Conservation (phyloP, 139 green algal species). For the Nannochloris sp. region DNA sequence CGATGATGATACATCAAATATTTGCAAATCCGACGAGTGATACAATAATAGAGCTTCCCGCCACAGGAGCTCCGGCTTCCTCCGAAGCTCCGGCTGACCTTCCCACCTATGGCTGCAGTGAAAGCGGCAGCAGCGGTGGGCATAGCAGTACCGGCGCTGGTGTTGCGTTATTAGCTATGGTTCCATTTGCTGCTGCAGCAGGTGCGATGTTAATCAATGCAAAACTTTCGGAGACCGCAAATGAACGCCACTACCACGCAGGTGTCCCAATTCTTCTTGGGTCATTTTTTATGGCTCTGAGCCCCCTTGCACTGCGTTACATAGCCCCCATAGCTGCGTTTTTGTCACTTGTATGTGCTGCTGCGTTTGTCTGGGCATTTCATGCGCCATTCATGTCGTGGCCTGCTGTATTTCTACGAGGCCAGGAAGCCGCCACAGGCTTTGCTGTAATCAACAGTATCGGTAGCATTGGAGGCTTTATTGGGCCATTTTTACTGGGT, state of each 20-base stretch:
- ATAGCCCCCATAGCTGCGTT: constrained; percentile 6
- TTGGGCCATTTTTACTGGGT: constrained; percentile 22
- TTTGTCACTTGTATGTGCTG: constrained; percentile 11
- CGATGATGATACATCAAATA: constrained; percentile 14
- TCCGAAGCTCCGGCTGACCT: background rate
- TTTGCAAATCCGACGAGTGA: background rate
- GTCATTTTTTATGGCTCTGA: background rate
- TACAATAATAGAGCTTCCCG: background rate
- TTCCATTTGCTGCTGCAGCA: constrained; percentile 21
- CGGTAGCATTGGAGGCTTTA: constrained; percentile 24
- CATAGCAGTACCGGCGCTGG: background rate
- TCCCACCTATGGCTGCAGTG: background rate
- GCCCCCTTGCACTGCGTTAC: background rate
- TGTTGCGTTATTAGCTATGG: constrained; percentile 8
- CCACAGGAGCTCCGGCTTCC: background rate
- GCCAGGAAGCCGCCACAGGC: constrained; percentile 10
- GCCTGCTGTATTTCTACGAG: constrained; percentile 39
- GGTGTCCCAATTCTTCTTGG: constrained; percentile 16
- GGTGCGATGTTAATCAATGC: constrained; percentile 16
- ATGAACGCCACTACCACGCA: constrained; percentile 15
- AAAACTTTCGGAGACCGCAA: constrained; percentile 7
- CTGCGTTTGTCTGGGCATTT: constrained; percentile 20
- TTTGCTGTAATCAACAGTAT: constrained; percentile 37
- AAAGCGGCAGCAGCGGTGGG: background rate
- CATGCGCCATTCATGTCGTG: constrained; percentile 31